A percentile compares a stretch with the other conserved stretches of the same genome.
These are phyloP conservation scores for Vaccinium myrtillus DNA, from an alignment of 148 eudicot species.

Conservation along the genomic window DNA sequence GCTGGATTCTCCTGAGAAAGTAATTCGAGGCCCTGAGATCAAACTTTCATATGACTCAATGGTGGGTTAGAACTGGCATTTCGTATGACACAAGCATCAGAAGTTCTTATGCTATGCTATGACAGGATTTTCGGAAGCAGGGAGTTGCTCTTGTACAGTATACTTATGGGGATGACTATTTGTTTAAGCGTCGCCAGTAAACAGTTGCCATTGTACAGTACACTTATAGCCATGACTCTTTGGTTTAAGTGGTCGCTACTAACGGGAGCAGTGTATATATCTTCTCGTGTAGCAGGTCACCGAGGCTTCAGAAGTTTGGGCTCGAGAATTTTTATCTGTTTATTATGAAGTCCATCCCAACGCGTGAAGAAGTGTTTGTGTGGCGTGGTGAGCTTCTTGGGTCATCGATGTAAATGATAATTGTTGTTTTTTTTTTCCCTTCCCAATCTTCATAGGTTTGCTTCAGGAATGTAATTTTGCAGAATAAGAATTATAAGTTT, in stretches of 20 bases:
- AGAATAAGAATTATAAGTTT: not conserved
- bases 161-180: not conserved
- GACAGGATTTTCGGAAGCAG: not conserved
- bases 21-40: not conserved
- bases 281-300: not conserved
- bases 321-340: not conserved
- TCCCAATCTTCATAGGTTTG: not conserved
- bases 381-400: not conserved
- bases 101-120: not conserved
- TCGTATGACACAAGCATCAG: not conserved
- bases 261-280: not conserved
- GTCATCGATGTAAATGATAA: not conserved
- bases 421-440: not conserved
- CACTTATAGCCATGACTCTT: not conserved
- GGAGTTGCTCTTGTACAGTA: constrained; percentile 10
- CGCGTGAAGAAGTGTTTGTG: not conserved
- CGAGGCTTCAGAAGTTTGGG: not conserved
- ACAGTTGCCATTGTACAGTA: not conserved
- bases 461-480: not conserved
- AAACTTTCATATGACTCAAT: not conserved
- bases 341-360: not conserved
- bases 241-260: not conserved
- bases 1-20: constrained; percentile 54
- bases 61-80: not conserved
- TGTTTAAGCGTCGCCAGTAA: not conserved